Base-by-base conservation (phyloP, 2,329 filamentous ascomycete genomes). In the Calonectria pseudoturangicola region DNA sequence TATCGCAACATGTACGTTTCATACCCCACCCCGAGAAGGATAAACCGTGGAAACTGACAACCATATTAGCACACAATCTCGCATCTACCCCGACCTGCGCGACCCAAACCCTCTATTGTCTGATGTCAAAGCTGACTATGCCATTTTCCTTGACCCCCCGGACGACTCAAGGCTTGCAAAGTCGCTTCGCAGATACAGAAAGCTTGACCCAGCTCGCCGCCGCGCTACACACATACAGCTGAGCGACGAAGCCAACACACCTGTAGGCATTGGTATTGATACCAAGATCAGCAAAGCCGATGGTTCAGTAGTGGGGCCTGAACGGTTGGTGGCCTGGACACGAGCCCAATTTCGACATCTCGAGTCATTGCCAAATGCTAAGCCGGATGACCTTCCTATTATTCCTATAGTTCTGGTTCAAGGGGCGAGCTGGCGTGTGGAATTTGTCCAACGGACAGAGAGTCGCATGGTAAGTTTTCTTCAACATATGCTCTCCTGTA, bases 341-440 rank as follows among this genome's bases (percentile, higher is more conserved):
- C 66, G 58, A 18, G 68, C 56, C 51, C 72, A 73, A 8, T 73
- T 73, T 36, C 48, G 58, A 27, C 65, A 73, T 45, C 68, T 73
- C 50, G 51, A 62, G 50, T 68, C 56, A 41, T 47, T 72, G 28
- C 68, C 68, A 45, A 54, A 58, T 5, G 47, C 43, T 1, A 45
- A 39, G 25, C n/a, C 28, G 0, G 33, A 68, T 18, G n/a, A 43
- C 30, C 50, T 72, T 1, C 65, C 33, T 3, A 71, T 72, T 1
- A 62, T 73, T 33, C 71, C 71, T 16, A 21, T 73, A 18, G 27
- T 73, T 21, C 64, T 73, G 28, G 56, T 73, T 2, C 45, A 68
- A 28, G 68, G 68, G 9, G 47, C 56, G 21, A 27, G 58, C 28
- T 73, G 68, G 71, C 63, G 68, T n/a, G 64, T 73, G 48, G 68